Evolutionary conservation across 257 asterid species (phyloP), one percentile per base, ranked within the genome.

Genomic region (Buddleja alternifolia): DNA sequence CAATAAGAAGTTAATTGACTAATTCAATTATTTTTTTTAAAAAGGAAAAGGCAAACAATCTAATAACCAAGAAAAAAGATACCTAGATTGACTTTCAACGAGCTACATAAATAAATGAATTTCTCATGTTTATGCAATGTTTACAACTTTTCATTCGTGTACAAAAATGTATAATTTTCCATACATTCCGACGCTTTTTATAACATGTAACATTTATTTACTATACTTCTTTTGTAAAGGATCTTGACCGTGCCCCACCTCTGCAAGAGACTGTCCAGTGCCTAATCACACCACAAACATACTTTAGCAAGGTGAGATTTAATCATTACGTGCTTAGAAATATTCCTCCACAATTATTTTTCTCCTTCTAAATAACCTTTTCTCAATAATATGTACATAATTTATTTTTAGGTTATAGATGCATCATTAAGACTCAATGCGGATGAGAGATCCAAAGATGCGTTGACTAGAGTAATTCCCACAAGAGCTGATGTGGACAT

Each of bases 401-500:
- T 17, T 2, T 19, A 3, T 19, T 0, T 8, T 0, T 53, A 90
- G 97, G 72, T 84, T 17, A 63, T 90, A 80, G 80, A 77, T 1
- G 74, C 67, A 4, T 85, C 97, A 15, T 47, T 88, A 78, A 73
- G 70, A 54, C 59, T 56, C 52, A 74, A 78, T 24, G 92, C 59
- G 61, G 90, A 86, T 3, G 97, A 88, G 67, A 50, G 67, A 6
- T 77, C 70, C 4, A 88, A 81, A 77, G 96, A 86, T 39, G 80
- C 84, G 4, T 82, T 82, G 78, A 90, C 84, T 3, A 75, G 97
- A 71, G 83, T 90, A 16, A 84, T 88, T 14, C 89, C 82, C 37
- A 84, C 95, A 6, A 76, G 89, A 68, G 96, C 96, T 0, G 97
- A 90, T 14, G 84, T 50, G 9, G 96, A 90, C 55, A 84, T 88